Percentiles rank a stretch among this genome's conserved stretches.
Conservation (phyloP, 2,329 filamentous ascomycete species). For the Colletotrichum navitas region DNA sequence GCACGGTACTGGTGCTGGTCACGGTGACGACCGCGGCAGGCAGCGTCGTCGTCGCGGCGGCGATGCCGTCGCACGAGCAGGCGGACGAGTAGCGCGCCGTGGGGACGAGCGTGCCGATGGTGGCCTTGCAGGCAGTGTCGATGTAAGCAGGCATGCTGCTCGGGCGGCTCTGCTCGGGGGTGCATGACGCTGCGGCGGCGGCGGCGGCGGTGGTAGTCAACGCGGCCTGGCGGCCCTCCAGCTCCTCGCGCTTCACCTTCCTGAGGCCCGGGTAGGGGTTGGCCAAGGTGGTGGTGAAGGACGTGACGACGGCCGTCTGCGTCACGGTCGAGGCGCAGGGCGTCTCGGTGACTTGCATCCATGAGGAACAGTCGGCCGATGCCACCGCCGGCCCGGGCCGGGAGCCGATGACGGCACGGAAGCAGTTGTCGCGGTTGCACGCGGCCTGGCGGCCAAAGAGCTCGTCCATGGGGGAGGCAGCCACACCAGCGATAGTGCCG, state of each 20-base stretch:
- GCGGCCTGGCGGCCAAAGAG: no score
- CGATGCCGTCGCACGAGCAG: no score
- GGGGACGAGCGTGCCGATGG: no score
- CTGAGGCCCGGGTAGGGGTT: constrained; percentile 20
- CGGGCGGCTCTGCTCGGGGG: constrained; percentile 15
- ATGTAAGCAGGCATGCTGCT: constrained; percentile 27
- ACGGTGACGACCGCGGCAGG: no score
- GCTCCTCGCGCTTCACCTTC: constrained; percentile 21
- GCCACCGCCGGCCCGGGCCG: no score
- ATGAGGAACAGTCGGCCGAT: constrained; percentile 20
- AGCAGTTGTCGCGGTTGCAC: constrained; percentile 32
- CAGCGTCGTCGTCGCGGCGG: no score
- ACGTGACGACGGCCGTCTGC: constrained; percentile 15
- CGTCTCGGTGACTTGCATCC: constrained; percentile 25
- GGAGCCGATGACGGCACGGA: constrained; percentile 21
- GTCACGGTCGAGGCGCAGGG: constrained; percentile 24
- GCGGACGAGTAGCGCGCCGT: no score
- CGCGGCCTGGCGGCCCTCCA: constrained; percentile 10
- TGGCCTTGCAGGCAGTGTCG: no score
- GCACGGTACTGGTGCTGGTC: no score
- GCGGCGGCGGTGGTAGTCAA: not conserved
- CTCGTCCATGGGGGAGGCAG: constrained; percentile 28
- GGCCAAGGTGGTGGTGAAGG: constrained; percentile 24
- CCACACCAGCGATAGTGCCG: constrained; percentile 13
- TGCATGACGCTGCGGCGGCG: not conserved